Evolutionary conservation across 805 yeast species (phyloP), one percentile per base, ranked within the genome.

Genomic region (Ogataea salicorniae): DNA sequence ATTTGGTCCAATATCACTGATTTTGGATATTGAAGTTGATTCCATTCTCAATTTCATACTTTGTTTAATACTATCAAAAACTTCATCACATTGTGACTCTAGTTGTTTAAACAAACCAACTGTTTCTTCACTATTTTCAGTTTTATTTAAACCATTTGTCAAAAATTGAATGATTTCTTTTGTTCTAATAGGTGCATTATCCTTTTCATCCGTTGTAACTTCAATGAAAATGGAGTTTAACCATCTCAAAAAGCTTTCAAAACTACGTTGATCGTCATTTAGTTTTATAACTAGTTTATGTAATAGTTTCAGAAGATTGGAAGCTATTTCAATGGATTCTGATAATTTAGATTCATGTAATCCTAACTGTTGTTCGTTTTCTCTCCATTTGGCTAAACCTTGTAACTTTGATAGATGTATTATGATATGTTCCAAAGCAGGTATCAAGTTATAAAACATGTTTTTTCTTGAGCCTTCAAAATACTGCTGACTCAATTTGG

Each of bases 361-460:
- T 4, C 63, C 60, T 23, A 54, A 39, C 37, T 46, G 47, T 17
- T 47, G 17, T 18, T 50, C 52, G 44, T 60, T 52, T 15, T 58
- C 54, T 16, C 60, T 58, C 77, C 78, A 75, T 45, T 62, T 61
- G 1, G 72, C 49, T 3, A 71, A 43, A 3, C 80, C 73, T 35
- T 63, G 63, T 14, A 81, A 52, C 5, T 70, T 66, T n/a, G 67
- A 66, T 2, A 80, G 53, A 15, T 76, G 57, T 0, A 81, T 59
- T 2, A 84, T 63, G 33, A 81, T 53, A 46, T 82, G 73, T 49
- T 85, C 89, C 22, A 76, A 59, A 0, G 81, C 72, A 4, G 84
- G 80, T 7, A 83, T 68, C 18, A 82, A 49, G 37, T 75, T 74
- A 38, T 77, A 69, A 46, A 77, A 75, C 1, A 79, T 53, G 0